Conservation (phyloP, 805 yeast genomes). For the Starmerella bombi region DNA sequence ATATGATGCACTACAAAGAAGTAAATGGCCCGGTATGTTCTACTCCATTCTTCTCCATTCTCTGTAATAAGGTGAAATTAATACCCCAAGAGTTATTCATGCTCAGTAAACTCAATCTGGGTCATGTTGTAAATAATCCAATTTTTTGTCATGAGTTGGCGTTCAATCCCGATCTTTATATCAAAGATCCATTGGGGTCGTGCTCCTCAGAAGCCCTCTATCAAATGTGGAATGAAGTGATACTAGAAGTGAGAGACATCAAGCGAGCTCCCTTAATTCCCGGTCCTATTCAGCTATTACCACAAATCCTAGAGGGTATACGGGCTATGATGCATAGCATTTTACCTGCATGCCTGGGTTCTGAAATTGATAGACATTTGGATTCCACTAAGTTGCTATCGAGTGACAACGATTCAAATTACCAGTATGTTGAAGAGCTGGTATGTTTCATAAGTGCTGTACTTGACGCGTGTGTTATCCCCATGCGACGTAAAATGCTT, state of each 20-base stretch:
- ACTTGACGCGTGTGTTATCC: conserved; percentile 85
- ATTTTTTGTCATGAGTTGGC: conserved; percentile 85
- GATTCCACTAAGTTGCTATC: conserved; percentile 66
- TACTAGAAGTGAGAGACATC: conserved; percentile 77
- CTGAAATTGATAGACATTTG: conserved; percentile 52
- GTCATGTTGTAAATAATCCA: conserved; percentile 80
- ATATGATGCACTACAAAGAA: background rate
- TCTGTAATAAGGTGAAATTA: background rate
- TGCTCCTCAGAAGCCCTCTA: background rate
- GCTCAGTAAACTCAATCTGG: conserved; percentile 72
- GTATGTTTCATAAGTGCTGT: conserved; percentile 39
- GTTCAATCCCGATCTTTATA: conserved; percentile 78
- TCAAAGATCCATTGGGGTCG: conserved; percentile 7
- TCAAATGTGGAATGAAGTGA: conserved; percentile 68
- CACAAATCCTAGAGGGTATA: conserved; percentile 62
- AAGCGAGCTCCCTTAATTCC: conserved; percentile 34
- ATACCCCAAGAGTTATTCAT: conserved; percentile 66
- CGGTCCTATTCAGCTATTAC: conserved; percentile 34
- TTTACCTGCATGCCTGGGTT: conserved; percentile 63
- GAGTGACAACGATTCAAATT: conserved; percentile 49
- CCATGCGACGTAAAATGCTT: conserved; percentile 87
- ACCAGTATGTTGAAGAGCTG: background rate
- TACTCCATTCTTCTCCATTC: conserved; percentile 17
- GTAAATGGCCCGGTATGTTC: conserved; percentile 4
- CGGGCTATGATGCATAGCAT: conserved; percentile 61